Evolutionary conservation across 164 flowering plant genomes (phyloP).

Genomic region (Brasenia schreberi): DNA sequence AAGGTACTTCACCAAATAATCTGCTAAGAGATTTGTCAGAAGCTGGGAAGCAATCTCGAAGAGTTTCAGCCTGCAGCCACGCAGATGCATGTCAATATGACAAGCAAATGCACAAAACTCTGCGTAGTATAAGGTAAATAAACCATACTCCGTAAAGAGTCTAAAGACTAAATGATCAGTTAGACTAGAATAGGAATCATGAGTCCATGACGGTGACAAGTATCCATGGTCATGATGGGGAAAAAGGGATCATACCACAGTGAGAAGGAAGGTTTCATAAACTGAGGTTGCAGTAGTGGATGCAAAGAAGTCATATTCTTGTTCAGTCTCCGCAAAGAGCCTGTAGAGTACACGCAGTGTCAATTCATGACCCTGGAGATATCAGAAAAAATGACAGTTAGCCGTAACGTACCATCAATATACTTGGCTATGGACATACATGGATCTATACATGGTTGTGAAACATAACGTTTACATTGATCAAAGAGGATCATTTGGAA

Average conservation of each 20-base stretch:
- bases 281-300: conserved; percentile 77
- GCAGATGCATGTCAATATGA: too few relatives aligned
- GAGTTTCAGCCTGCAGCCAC: conserved; percentile 59
- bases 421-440: too few relatives aligned
- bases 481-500: too few relatives aligned
- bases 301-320: conserved; percentile 71
- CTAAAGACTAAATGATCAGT: too few relatives aligned
- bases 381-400: conserved; percentile 15
- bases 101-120: too few relatives aligned
- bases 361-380: conserved; percentile 94
- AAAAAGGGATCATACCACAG: conserved; percentile 49
- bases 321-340: conserved; percentile 80
- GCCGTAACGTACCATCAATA: background rate
- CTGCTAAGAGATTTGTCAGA: conserved; percentile 87
- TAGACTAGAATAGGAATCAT: too few relatives aligned
- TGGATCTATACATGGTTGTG: too few relatives aligned
- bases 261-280: conserved; percentile 71
- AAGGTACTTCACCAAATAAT: conserved; percentile 81
- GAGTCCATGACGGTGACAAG: too few relatives aligned
- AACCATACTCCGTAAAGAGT: too few relatives aligned
- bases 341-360: conserved; percentile 89
- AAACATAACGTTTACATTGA: too few relatives aligned
- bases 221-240: background rate
- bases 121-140: too few relatives aligned
- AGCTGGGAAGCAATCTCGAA: conserved; percentile 85